Conservation (phyloP, 73 alveolate genomes). For the Stentor roeselii region DNA sequence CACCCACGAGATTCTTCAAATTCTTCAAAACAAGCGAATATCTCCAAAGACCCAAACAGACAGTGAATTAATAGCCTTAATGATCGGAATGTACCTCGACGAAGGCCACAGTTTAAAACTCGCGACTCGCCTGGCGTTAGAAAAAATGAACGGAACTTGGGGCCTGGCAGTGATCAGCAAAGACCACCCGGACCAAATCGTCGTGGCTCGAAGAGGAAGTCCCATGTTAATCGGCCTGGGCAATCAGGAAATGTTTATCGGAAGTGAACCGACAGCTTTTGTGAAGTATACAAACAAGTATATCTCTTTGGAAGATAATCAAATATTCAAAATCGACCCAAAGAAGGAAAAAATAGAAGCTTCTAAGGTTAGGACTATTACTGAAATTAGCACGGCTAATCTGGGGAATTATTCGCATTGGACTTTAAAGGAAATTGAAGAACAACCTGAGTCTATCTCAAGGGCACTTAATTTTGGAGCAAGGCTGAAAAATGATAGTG, state of each 20-base stretch:
- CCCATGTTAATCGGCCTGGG: slow-evolving; percentile 47
- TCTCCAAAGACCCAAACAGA: slow-evolving; percentile 67
- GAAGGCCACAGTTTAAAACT: slow-evolving; percentile 47
- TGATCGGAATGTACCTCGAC: slow-evolving; percentile 54
- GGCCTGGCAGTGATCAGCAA: slow-evolving; percentile 49
- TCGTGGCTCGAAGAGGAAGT: slow-evolving; percentile 57
- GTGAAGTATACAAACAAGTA: slow-evolving; percentile 71
- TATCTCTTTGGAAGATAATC: slow-evolving; percentile 64
- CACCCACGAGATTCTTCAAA: slow-evolving; percentile 53
- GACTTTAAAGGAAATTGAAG: slow-evolving; percentile 67
- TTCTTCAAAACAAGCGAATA: slow-evolving; percentile 47
- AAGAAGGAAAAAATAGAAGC: slow-evolving; percentile 31
- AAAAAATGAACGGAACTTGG: slow-evolving; percentile 52
- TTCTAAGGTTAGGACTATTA: slow-evolving; percentile 28
- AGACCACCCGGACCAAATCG: slow-evolving; percentile 43
- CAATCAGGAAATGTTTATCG: slow-evolving; percentile 47
- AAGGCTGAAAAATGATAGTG: slow-evolving; percentile 49
- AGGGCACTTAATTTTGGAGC: slow-evolving; percentile 75
- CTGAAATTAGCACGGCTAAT: slow-evolving; percentile 46
- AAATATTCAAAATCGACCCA: slow-evolving; percentile 52
- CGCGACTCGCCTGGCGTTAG: slow-evolving; percentile 62
- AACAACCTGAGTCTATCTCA: slow-evolving; percentile 61
- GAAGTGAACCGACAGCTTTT: slow-evolving; percentile 76
- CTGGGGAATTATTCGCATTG: slow-evolving; percentile 50
- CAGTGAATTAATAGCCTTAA: slow-evolving; percentile 73